Base-by-base conservation (phyloP, 352 stramenopile species). In the Globisporangium cederbergense region DNA sequence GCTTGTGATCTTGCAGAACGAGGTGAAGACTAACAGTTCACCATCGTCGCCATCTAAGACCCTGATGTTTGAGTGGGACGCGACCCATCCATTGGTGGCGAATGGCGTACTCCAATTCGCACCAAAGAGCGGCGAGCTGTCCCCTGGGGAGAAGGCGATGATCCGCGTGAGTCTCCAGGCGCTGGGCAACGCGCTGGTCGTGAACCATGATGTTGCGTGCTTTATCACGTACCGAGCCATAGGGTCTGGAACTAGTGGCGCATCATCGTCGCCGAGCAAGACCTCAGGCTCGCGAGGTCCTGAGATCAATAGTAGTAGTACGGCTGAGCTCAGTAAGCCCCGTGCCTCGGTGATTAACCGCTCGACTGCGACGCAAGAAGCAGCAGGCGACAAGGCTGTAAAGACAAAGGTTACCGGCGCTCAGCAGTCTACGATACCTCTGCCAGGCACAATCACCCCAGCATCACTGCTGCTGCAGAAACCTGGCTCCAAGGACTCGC, bases 131-230 rank as follows among this genome's bases (percentile, higher is more conserved):
- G 86, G 86, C 0, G 72, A 88, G 50, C 66, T 93, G 40, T 52
- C 43, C 0, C 71, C 77, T 30, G 77, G 74, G 4, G 71, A 91
- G 36, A 77, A 89, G 30, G 32, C 58, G 16, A 66, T 93, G 5
- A 72, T 93, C 30, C 79, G 81, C 4, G 73, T 90, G 34, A 81
- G 60, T 13, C 20, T 93, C n/a, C 65, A 62, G 16, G 69, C 79
- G 0, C 52, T 64, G 36, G 62, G 73, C n/a, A 71, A 87, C 28
- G 60, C 72, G 3, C 11, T 91, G 1, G 78, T 93, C 2, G 58
- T 95, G 10, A 86, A 92, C 62, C 82, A 95, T 43, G 71, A 88
- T 52, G 65, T 95, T 36, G 70, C 76, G 22, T 93, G 83, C 42
- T 75, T 71, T 51, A 67, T 92, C 46, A 71, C 61, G 3, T 81